Conservation (phyloP, 495 filamentous ascomycete species). For the Mytilinidion resinicola region DNA sequence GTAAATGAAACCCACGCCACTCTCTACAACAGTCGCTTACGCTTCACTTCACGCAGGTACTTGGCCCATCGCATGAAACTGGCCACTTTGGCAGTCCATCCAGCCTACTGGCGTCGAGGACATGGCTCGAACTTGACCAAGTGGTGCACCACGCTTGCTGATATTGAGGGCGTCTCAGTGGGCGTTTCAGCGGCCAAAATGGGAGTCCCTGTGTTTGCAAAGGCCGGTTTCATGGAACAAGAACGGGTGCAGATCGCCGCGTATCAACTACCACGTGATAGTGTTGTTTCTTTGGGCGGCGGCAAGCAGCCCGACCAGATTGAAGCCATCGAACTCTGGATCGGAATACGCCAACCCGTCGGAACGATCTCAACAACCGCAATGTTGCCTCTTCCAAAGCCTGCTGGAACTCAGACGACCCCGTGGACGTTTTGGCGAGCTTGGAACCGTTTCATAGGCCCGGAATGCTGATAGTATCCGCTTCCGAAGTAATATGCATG, state of each 20-base stretch:
- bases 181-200: conserved; percentile 17
- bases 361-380: too few relatives aligned
- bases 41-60: conserved; percentile 7
- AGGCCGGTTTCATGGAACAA: conserved; percentile 17
- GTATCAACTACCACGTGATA: background rate
- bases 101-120: conserved; percentile 22
- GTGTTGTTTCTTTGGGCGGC: background rate
- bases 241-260: conserved; percentile 10
- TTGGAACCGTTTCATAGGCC: background rate
- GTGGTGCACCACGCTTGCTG: conserved; percentile 22
- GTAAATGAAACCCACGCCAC: background rate
- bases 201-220: conserved; percentile 9
- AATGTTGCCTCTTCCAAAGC: too few relatives aligned
- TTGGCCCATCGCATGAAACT: conserved; percentile 16
- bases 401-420: too few relatives aligned
- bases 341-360: background rate
- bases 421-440: background rate
- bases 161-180: conserved; percentile 9
- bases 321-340: conserved; percentile 1
- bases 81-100: conserved; percentile 22
- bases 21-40: background rate
- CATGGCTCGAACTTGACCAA: conserved; percentile 15
- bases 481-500: background rate
- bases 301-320: background rate
- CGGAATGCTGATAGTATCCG: background rate